Conservation (phyloP, 1,139 yeast genomes). For the Pichia sp. region DNA sequence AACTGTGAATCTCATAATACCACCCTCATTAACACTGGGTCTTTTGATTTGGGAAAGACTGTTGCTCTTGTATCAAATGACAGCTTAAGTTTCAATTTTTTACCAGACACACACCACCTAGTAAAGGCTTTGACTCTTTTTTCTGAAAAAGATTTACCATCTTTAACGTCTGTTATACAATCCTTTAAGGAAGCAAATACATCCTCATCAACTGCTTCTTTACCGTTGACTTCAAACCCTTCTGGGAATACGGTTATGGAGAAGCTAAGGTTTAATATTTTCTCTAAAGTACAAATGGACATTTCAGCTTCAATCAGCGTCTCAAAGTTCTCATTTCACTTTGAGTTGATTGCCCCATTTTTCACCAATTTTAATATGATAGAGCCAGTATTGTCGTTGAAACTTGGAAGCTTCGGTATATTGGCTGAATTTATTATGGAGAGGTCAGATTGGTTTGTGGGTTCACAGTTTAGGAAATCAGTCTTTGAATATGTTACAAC, state of each 20-base stretch:
- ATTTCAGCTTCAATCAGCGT: constrained; percentile 16
- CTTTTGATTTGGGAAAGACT: constrained; percentile 23
- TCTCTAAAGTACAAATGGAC: constrained; percentile 9
- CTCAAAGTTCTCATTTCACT: constrained; percentile 15
- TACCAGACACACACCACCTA: constrained; percentile 23
- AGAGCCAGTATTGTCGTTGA: constrained; percentile 14
- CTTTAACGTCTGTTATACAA: constrained; percentile 18
- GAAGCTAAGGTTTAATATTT: constrained; percentile 1
- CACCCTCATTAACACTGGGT: constrained; percentile 23
- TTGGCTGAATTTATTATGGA: constrained; percentile 5
- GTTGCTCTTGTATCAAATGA: constrained; percentile 19
- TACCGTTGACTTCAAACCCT: not conserved
- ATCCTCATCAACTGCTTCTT: not conserved
- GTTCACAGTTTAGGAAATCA: constrained; percentile 15
- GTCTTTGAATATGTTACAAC: constrained; percentile 18
- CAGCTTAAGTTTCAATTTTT: constrained; percentile 16
- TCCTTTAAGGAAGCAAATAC: not conserved
- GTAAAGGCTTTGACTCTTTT: constrained; percentile 21
- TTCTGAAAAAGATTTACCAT: constrained; percentile 20
- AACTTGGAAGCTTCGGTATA: constrained; percentile 13
- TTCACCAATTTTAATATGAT: constrained; percentile 17
- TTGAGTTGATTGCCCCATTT: constrained; percentile 26
- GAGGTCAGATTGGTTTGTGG: constrained; percentile 8
- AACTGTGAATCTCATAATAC: constrained; percentile 18
- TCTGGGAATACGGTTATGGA: constrained; percentile 5